Evolutionary conservation across 257 asterid genomes (phyloP).

Genomic region (Avicennia marina): DNA sequence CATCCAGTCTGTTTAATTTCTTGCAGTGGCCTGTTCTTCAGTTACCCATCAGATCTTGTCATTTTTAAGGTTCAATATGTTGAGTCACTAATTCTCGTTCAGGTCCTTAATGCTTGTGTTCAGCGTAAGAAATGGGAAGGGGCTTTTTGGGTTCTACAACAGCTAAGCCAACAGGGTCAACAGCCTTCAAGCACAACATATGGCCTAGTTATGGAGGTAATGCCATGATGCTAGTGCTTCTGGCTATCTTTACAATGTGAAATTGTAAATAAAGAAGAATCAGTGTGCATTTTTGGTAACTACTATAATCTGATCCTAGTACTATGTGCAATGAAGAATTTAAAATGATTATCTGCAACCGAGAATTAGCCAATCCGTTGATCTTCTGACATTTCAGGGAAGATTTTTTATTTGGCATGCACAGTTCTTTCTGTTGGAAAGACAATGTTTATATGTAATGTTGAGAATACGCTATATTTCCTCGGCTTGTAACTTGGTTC

Average conservation of each 20-base stretch:
- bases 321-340: not conserved
- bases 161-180: slow-evolving; percentile 51
- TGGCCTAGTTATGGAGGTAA: slow-evolving; percentile 98
- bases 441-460: no score
- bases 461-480: no score
- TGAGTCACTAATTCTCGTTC: slow-evolving; percentile 13
- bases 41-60: no score
- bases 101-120: slow-evolving; percentile 94
- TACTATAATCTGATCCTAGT: not conserved
- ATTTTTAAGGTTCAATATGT: no score
- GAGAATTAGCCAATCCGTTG: not conserved
- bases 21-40: no score
- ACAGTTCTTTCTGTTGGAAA: no score
- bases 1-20: no score
- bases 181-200: slow-evolving; percentile 75
- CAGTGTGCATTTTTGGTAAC: not conserved
- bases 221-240: no score
- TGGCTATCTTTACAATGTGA: no score
- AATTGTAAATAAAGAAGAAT: no score
- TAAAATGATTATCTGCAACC: not conserved
- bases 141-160: slow-evolving; percentile 97
- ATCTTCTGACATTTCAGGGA: not conserved
- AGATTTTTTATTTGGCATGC: no score
- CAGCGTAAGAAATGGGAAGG: slow-evolving; percentile 89
- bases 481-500: not conserved